A percentile compares a stretch with the other conserved stretches of the same genome.
phyloP scores from a whole-genome alignment of 1,284 basidiomycete species.

The Trichosporon ovoides region DNA sequence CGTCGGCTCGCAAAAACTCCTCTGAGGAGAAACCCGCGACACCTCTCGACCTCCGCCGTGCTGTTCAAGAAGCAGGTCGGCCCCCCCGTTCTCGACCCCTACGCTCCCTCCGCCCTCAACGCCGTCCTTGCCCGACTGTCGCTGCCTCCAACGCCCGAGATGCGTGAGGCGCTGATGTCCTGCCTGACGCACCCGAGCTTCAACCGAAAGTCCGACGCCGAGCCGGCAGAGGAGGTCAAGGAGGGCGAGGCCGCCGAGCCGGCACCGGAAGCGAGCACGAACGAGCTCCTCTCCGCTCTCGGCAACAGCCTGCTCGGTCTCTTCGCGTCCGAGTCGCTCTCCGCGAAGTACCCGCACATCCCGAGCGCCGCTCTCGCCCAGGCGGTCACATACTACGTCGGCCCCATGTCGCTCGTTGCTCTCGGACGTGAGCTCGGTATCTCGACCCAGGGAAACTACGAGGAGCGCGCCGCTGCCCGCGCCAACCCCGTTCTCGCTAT shows the following conservation, averaged over 20 bases:
- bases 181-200: constrained; percentile 71
- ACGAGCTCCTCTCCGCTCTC: constrained; percentile 70
- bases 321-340: constrained; percentile 79
- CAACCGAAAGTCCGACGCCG: constrained; percentile 34
- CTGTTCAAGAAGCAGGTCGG: constrained; percentile 8
- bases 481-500: constrained; percentile 24
- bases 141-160: constrained; percentile 27
- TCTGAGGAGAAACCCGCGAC: constrained; percentile 10
- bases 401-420: constrained; percentile 71
- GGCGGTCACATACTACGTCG: constrained; percentile 84
- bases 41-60: constrained; percentile 8
- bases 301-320: constrained; percentile 90
- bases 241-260: constrained; percentile 2
- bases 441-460: constrained; percentile 16
- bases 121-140: constrained; percentile 42
- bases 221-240: not conserved
- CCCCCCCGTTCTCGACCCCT: constrained; percentile 10
- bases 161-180: constrained; percentile 33
- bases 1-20: constrained; percentile 25
- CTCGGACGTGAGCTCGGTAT: constrained; percentile 71
- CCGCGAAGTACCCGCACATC: constrained; percentile 79
- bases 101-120: constrained; percentile 32
- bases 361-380: constrained; percentile 85
- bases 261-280: constrained; percentile 58
- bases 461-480: constrained; percentile 21